phyloP scores from a whole-genome alignment of 73 alveolate genomes.

The Tetrahymena thermophila region DNA sequence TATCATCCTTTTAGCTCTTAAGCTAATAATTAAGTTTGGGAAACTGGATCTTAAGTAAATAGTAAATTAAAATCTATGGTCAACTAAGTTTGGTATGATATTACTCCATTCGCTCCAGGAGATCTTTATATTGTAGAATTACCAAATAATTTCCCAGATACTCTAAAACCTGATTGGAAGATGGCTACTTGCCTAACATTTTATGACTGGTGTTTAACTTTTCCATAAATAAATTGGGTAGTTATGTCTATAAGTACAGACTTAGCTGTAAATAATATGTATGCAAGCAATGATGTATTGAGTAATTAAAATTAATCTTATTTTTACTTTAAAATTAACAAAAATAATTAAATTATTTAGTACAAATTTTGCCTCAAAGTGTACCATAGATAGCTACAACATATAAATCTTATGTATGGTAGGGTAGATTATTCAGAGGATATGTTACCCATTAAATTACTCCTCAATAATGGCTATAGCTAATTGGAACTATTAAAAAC shows the following conservation, averaged over 20 bases:
- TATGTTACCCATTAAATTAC: not conserved
- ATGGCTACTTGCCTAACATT: not conserved
- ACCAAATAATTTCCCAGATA: not conserved
- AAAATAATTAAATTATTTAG: not conserved
- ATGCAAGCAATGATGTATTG: not conserved
- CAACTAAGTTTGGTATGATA: not conserved
- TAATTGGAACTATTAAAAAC: not conserved
- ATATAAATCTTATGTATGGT: not conserved
- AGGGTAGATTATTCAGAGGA: not conserved
- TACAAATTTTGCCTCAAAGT: not conserved
- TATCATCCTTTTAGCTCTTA: not conserved
- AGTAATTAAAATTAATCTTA: not conserved
- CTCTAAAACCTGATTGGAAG: not conserved
- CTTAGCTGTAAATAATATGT: not conserved
- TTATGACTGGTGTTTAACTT: not conserved
- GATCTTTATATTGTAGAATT: not conserved
- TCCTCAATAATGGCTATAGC: not conserved
- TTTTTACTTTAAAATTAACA: no score
- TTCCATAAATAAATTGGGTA: not conserved
- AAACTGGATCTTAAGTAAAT: not conserved
- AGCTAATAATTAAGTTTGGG: not conserved
- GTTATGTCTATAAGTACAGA: not conserved
- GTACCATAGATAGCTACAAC: not conserved
- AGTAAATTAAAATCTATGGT: not conserved
- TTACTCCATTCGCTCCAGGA: not conserved